Evolutionary conservation across 371 early-diverging fungal species (phyloP).

Genomic region (Phascolomyces articulosus): DNA sequence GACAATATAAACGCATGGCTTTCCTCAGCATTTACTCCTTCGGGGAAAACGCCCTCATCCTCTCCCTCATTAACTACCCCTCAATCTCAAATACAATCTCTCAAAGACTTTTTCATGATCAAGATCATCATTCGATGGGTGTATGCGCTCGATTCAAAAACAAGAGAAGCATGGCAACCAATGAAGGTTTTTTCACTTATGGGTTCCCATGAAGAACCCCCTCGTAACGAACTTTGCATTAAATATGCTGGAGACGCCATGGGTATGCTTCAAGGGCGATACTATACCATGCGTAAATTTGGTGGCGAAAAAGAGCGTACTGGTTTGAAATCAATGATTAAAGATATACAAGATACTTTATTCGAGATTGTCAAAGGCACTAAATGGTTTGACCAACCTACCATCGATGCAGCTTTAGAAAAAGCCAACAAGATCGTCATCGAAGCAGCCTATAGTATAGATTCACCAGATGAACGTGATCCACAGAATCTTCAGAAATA

Average conservation of each 20-base stretch:
- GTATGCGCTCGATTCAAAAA: conserved; percentile 17
- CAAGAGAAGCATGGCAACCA: conserved; percentile 15
- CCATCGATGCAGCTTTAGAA: conserved; percentile 44
- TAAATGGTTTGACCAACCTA: conserved; percentile 58
- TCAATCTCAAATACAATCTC: background rate
- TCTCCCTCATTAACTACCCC: too few relatives aligned
- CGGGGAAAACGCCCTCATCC: too few relatives aligned
- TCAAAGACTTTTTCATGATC: conserved; percentile 18
- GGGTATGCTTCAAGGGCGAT: conserved; percentile 60
- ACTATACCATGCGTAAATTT: conserved; percentile 51
- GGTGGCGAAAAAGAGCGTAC: conserved; percentile 37
- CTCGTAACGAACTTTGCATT: conserved; percentile 54
- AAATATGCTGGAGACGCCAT: conserved; percentile 33
- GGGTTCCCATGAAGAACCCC: conserved; percentile 35
- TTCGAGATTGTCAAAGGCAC: conserved; percentile 34
- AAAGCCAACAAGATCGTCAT: conserved; percentile 43
- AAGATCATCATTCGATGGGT: background rate
- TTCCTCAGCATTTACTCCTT: background rate
- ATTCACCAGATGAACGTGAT: conserved; percentile 48
- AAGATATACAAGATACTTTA: conserved; percentile 31
- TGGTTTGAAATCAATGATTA: conserved; percentile 32
- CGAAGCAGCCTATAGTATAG: conserved; percentile 57
- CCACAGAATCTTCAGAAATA: conserved; percentile 43
- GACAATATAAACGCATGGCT: conserved; percentile 16
- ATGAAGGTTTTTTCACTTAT: conserved; percentile 21